Evolutionary conservation across 768 basidiomycete species (phyloP), one percentile per base, ranked within the genome.

Genomic region (Boletus sp.): DNA sequence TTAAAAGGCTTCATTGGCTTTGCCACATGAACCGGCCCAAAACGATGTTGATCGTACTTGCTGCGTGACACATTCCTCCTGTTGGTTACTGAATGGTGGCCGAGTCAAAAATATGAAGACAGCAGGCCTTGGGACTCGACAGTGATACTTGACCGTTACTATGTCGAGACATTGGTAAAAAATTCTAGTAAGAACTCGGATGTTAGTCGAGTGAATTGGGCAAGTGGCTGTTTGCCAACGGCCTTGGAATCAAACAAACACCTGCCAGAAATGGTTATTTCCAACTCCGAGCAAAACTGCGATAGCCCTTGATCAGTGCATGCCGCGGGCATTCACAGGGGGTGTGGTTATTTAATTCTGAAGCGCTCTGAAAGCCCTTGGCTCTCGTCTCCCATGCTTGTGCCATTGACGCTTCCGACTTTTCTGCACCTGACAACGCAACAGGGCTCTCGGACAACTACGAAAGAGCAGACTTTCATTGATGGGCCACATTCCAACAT

Each of bases 221-320:
- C 47, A 53, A 35, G 55, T 21, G 37, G 35, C 54, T 68, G 43
- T 68, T 68, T 68, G 59, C 56, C 66, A 58, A 61, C 11, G 15
- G 56, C 67, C 46, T 68, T 54, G 23, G 53, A 61, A 68, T 43
- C 47, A 70, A 68, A 68, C 67, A 68, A 59, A 58, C 68, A 21
- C 60, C 34, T 52, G 23, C 57, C 56, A 2, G 17, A 60, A 63
- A 58, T 42, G 57, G 64, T 8, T 34, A 44, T 21, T 42, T 40
- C 27, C 29, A 17, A 17, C 27, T 10, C 1, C 30, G 61, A 41
- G 46, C 48, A 49, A 41, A 21, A 49, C 50, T 10, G 37, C 37
- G 7, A 19, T 17, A 14, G 27, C 19, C 23, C 43, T 37, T 29
- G 21, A 27, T 29, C 34, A 45, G 53, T 41, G 56, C n/a, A n/a